Percentiles rank a stretch among this genome's conserved stretches.
phyloP scores from a whole-genome alignment of 192 early-diverging fungal species.

The Dispira parvispora region DNA sequence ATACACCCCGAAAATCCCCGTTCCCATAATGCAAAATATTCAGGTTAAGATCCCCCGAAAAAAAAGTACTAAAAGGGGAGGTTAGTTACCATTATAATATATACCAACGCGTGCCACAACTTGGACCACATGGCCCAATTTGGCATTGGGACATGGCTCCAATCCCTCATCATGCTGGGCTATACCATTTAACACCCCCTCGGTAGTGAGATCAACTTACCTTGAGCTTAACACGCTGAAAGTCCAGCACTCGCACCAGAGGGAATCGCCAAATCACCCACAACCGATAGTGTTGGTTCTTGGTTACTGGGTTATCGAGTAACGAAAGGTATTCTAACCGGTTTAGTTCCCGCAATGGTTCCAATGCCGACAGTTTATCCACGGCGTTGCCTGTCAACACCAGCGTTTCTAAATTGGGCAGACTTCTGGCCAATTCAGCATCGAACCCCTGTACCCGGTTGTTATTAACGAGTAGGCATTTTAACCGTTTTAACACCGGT shows the following conservation, averaged over 20 bases:
- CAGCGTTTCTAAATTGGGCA: slow-evolving; percentile 66
- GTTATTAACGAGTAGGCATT: slow-evolving; percentile 58
- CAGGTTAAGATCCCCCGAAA: not conserved
- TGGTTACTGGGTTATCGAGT: slow-evolving; percentile 74
- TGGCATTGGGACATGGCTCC: too few species aligned
- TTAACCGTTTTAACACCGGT: slow-evolving; percentile 60
- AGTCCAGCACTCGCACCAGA: slow-evolving; percentile 70
- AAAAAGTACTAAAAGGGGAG: not conserved
- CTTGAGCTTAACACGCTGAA: slow-evolving; percentile 49
- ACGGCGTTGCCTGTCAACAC: slow-evolving; percentile 81
- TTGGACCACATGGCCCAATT: not conserved
- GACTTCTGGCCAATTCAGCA: slow-evolving; percentile 31
- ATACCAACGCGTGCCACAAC: not conserved
- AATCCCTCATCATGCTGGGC: not conserved
- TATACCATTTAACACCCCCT: not conserved
- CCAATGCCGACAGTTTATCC: slow-evolving; percentile 68
- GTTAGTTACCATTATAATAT: not conserved
- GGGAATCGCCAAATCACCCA: slow-evolving; percentile 73
- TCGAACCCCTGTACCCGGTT: slow-evolving; percentile 84
- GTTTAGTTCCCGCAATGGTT: slow-evolving; percentile 36
- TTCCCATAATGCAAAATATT: slow-evolving; percentile 3
- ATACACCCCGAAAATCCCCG: slow-evolving; percentile 1
- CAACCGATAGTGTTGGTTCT: slow-evolving; percentile 63
- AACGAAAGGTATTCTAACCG: slow-evolving; percentile 49
- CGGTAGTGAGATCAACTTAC: slow-evolving; percentile 22